These are phyloP conservation scores for Galeopsis tetrahit DNA, from an alignment of 257 asterid species.

Conservation along the genomic window DNA sequence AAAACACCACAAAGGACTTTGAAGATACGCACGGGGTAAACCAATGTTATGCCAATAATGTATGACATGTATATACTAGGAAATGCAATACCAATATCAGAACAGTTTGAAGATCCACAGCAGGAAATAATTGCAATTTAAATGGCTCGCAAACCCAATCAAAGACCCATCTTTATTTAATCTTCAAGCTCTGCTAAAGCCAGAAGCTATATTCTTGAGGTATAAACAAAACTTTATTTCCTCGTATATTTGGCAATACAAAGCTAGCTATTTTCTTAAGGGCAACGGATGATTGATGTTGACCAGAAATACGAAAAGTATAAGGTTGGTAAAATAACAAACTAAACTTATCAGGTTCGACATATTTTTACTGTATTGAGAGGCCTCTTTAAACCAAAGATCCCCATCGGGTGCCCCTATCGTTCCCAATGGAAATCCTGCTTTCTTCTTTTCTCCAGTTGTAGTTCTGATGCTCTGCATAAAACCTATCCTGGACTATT, in stretches of 20 bases:
- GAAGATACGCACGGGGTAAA: too few species aligned
- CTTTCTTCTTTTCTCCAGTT: conserved; percentile 13
- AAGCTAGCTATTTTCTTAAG: not conserved
- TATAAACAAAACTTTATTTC: not conserved
- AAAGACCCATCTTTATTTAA: not conserved
- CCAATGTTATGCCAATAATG: not conserved
- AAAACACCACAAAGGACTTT: too few species aligned
- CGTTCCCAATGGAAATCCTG: conserved; percentile 6
- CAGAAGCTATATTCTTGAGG: not conserved
- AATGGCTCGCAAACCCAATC: not conserved
- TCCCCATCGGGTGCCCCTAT: not conserved
- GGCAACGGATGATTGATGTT: not conserved
- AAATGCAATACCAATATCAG: not conserved
- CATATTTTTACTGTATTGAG: conserved; percentile 3
- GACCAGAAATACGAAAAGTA: conserved; percentile 3
- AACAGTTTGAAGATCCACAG: not conserved
- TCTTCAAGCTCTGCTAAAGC: not conserved
- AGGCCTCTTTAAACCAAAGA: conserved; percentile 21
- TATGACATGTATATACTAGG: not conserved
- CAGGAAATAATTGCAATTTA: not conserved
- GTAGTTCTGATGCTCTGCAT: conserved; percentile 19
- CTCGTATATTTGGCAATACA: conserved; percentile 5
- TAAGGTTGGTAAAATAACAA: conserved; percentile 1
- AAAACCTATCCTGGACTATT: conserved; percentile 2
- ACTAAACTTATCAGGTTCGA: conserved; percentile 12